A percentile compares a stretch with the other conserved stretches of the same genome.
These are phyloP conservation scores for Flaveria linearis DNA, from an alignment of 129 eudicot species.

Conservation along the genomic window DNA sequence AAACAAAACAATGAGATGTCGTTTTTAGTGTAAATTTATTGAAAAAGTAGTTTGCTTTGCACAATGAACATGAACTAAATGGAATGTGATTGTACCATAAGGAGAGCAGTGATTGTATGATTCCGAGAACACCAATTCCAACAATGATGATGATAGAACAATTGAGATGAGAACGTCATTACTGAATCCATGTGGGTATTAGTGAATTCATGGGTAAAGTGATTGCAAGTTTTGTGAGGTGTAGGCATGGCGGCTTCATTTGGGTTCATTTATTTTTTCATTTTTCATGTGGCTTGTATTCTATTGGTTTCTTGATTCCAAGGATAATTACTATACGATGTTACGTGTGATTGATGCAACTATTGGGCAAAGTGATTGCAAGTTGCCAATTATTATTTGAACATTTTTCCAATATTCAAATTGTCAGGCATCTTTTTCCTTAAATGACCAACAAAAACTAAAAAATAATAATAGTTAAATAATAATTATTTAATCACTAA, in stretches of 20 bases:
- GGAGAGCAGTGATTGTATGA: neutral
- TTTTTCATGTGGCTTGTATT: neutral
- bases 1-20: too few species aligned
- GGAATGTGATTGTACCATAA: neutral
- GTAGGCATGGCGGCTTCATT: neutral
- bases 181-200: neutral
- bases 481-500: too few species aligned
- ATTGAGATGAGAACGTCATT: neutral
- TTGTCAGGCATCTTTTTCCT: too few species aligned
- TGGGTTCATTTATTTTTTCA: neutral
- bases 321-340: neutral
- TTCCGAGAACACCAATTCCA: constrained; percentile 18
- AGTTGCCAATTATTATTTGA: too few species aligned
- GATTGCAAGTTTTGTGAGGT: neutral
- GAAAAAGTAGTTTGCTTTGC: too few species aligned
- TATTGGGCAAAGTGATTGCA: neutral
- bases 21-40: too few species aligned
- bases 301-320: neutral
- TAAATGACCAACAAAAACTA: too few species aligned
- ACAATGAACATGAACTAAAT: neutral
- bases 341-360: neutral
- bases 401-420: too few species aligned
- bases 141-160: neutral
- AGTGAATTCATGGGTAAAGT: neutral
- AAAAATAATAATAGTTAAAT: too few species aligned